A percentile compares a stretch with the other conserved stretches of the same genome.
phyloP scores from a whole-genome alignment of 1,284 basidiomycete genomes.

The Limonomyces culmigenus region DNA sequence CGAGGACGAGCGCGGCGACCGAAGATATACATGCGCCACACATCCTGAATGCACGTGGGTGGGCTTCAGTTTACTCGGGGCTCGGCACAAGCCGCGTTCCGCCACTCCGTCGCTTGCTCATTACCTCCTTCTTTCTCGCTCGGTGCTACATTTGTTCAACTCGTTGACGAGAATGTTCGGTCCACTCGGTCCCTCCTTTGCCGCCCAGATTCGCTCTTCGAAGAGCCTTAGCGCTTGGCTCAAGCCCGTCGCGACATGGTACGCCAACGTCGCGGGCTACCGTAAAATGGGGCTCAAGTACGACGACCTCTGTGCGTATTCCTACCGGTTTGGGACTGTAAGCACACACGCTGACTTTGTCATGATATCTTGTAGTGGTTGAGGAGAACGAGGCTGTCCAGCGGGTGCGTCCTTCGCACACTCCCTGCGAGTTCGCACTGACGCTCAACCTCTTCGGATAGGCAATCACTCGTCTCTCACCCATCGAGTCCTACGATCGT shows the following conservation, averaged over 20 bases:
- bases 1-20: constrained; percentile 5
- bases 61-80: too few species aligned
- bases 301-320: constrained; percentile 74
- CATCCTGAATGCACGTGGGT: neutral
- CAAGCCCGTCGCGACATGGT: constrained; percentile 74
- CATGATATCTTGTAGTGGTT: constrained; percentile 33
- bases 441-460: constrained; percentile 14
- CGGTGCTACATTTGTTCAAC: constrained; percentile 6
- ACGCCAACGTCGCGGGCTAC: constrained; percentile 73
- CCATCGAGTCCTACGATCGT: constrained; percentile 78
- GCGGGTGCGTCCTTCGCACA: constrained; percentile 21
- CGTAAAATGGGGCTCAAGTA: constrained; percentile 84
- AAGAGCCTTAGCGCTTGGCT: constrained; percentile 50
- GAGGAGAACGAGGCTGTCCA: constrained; percentile 82
- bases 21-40: neutral
- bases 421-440: neutral
- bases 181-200: constrained; percentile 65
- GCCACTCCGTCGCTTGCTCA: too few species aligned
- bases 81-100: too few species aligned
- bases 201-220: constrained; percentile 59
- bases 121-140: constrained; percentile 7
- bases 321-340: constrained; percentile 5
- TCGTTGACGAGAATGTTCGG: constrained; percentile 42
- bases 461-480: constrained; percentile 75
- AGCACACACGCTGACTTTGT: too few species aligned